Evolutionary conservation across 805 yeast genomes (phyloP).

Genomic region (Cyberlindnera galapagoensis): DNA sequence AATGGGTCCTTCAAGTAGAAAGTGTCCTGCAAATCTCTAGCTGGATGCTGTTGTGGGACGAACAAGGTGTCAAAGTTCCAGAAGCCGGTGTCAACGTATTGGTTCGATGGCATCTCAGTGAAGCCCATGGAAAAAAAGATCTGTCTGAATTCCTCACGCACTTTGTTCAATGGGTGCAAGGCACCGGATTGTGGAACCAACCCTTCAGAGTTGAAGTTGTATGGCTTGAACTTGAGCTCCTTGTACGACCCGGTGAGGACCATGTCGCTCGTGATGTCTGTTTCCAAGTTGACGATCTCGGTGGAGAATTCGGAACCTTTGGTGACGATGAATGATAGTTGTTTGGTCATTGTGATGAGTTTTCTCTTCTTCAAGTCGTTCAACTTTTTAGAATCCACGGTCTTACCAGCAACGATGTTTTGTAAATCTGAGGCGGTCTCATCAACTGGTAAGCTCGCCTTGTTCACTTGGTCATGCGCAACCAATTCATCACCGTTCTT

Average conservation of each 20-base stretch:
- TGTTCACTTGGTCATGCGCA: conserved; percentile 42
- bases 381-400: conserved; percentile 58
- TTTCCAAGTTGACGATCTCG: conserved; percentile 74
- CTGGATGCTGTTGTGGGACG: conserved; percentile 99
- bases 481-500: conserved; percentile 81
- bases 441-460: conserved; percentile 49
- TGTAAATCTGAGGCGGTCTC: conserved; percentile 59
- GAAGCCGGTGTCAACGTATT: conserved; percentile 96
- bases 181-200: conserved; percentile 83
- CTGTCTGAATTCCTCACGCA: conserved; percentile 95
- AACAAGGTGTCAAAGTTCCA: conserved; percentile 97
- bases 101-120: conserved; percentile 98
- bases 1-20: conserved; percentile 94
- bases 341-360: conserved; percentile 63
- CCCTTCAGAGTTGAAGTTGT: conserved; percentile 95
- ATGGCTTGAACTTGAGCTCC: conserved; percentile 80
- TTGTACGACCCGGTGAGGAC: conserved; percentile 77
- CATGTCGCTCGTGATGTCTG: conserved; percentile 95
- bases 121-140: conserved; percentile 97
- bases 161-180: conserved; percentile 92
- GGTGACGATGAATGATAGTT: conserved; percentile 62
- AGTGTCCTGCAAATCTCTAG: conserved; percentile 98
- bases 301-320: conserved; percentile 85
- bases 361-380: conserved; percentile 92
- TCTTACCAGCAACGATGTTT: conserved; percentile 49